phyloP scores from a whole-genome alignment of 176 grass and related monocot species.

The Tillandsia fasciculata region DNA sequence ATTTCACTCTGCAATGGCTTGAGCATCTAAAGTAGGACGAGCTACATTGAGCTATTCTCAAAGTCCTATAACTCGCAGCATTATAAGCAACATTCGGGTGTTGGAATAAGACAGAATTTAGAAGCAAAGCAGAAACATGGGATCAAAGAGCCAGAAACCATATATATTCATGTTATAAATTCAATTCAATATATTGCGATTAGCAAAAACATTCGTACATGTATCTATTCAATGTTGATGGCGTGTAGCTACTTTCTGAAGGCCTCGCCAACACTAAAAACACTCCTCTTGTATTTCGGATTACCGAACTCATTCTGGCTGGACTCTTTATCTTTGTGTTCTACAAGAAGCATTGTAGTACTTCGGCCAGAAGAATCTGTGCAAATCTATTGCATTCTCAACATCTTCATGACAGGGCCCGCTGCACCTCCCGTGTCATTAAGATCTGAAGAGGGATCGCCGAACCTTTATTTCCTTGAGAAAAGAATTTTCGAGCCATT shows the following conservation, averaged over 20 bases:
- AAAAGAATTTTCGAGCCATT: constrained; percentile 7
- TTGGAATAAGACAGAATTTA: no score
- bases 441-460: constrained; percentile 1
- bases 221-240: constrained; percentile 4
- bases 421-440: not conserved
- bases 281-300: not conserved
- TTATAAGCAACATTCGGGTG: no score
- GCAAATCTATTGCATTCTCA: not conserved
- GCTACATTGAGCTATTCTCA: no score
- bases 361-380: not conserved
- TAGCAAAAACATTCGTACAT: constrained; percentile 6
- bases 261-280: constrained; percentile 1
- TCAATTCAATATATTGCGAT: not conserved
- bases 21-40: no score
- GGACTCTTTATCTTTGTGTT: not conserved
- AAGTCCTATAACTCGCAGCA: no score
- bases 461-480: constrained; percentile 9
- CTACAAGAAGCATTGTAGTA: not conserved
- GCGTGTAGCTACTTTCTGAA: constrained; percentile 4
- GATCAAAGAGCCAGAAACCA: not conserved
- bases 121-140: not conserved
- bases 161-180: not conserved
- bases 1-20: no score
- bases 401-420: not conserved
- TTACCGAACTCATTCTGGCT: not conserved